Conservation (phyloP, 1,139 yeast genomes). For the Debaryomyces fabryi region DNA sequence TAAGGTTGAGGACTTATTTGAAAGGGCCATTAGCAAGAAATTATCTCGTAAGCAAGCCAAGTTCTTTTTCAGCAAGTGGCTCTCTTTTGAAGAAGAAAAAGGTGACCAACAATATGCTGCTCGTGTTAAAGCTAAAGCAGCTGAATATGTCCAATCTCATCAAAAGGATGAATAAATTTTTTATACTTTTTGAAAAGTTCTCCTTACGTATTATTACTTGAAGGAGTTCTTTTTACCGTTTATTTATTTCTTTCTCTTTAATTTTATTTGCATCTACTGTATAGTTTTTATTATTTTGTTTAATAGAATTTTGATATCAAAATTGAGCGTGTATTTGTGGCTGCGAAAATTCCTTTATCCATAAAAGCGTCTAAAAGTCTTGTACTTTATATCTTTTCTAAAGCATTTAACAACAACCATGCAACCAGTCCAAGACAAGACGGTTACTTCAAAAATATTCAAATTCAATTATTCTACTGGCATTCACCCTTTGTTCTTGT, state of each 20-base stretch:
- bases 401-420: conserved; percentile 1
- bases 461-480: conserved; percentile 11
- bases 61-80: conserved; percentile 94
- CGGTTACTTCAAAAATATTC: conserved; percentile 9
- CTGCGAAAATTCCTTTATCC: conserved; percentile 10
- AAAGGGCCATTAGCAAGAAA: conserved; percentile 71
- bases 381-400: background rate
- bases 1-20: conserved; percentile 77
- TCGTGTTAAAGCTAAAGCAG: conserved; percentile 89
- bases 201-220: background rate
- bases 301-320: conserved; percentile 10
- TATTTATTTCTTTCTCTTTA: conserved; percentile 3
- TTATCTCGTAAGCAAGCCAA: conserved; percentile 90
- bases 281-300: conserved; percentile 8
- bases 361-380: conserved; percentile 4
- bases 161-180: conserved; percentile 14
- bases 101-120: conserved; percentile 75
- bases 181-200: conserved; percentile 2
- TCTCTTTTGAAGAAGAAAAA: conserved; percentile 69
- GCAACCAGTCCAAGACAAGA: conserved; percentile 10
- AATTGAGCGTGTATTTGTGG: conserved; percentile 10
- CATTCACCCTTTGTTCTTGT: conserved; percentile 16
- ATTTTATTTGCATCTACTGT: conserved; percentile 4
- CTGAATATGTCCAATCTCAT: conserved; percentile 59
- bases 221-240: background rate